A percentile compares a stretch with the other conserved stretches of the same genome.
These are phyloP conservation scores for Chaetomidium leptoderma DNA, from an alignment of 495 filamentous ascomycete genomes.

Conservation along the genomic window DNA sequence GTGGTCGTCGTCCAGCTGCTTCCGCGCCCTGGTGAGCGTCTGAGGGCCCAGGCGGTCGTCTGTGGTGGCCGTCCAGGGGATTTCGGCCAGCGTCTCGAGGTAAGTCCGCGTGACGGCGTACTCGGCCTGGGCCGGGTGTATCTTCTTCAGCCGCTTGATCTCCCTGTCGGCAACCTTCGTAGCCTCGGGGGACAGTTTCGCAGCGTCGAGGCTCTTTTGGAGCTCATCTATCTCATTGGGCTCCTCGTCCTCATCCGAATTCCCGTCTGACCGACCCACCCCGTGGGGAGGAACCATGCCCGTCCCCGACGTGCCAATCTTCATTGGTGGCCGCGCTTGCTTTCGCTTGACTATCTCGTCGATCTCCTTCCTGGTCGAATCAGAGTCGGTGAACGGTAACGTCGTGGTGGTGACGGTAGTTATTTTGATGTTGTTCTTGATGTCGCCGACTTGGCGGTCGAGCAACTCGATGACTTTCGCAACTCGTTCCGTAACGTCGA, in stretches of 20 bases:
- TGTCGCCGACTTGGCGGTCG: conserved; percentile 67
- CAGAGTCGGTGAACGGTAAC: conserved; percentile 50
- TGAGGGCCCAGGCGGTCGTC: conserved; percentile 82
- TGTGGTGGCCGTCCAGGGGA: conserved; percentile 86
- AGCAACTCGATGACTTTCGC: conserved; percentile 76
- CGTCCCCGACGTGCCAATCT: conserved; percentile 21
- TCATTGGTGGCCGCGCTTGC: conserved; percentile 28
- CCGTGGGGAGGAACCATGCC: conserved; percentile 43
- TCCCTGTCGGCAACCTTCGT: conserved; percentile 86
- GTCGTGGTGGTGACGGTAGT: conserved; percentile 61
- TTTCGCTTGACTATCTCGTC: conserved; percentile 33
- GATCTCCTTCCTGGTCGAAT: conserved; percentile 41
- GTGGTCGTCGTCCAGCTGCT: conserved; percentile 93
- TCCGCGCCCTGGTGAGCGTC: conserved; percentile 71
- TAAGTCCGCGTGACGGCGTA: conserved; percentile 93
- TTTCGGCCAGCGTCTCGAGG: conserved; percentile 88
- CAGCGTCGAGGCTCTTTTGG: conserved; percentile 77
- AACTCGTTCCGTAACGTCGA: conserved; percentile 72
- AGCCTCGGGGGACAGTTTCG: conserved; percentile 63
- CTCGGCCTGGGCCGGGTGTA: conserved; percentile 91
- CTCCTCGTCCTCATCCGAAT: conserved; percentile 61
- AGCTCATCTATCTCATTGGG: conserved; percentile 87
- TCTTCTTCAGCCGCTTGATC: conserved; percentile 83
- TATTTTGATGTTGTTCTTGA: conserved; percentile 78
- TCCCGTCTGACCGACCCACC: conserved; percentile 29